phyloP scores from a whole-genome alignment of 1,139 yeast genomes.

The Yamadazyma jaroonii region DNA sequence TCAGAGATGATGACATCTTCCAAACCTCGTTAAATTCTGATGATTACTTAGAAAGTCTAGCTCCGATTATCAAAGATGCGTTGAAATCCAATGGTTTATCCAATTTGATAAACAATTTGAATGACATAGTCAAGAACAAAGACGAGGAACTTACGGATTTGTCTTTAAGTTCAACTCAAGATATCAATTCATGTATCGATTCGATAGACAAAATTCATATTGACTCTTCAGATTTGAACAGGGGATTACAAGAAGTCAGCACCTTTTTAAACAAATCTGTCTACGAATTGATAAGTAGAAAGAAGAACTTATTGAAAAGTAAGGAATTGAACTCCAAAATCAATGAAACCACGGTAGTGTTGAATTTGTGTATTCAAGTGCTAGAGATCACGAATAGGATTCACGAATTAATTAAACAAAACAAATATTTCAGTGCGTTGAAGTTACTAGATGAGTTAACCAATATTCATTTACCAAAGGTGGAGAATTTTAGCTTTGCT shows the following conservation, averaged over 20 bases:
- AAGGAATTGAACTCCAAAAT: conserved; percentile 61
- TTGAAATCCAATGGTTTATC: conserved; percentile 53
- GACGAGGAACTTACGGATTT: conserved; percentile 63
- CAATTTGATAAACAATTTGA: conserved; percentile 54
- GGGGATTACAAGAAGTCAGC: conserved; percentile 50
- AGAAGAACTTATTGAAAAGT: conserved; percentile 51
- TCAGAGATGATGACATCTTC: conserved; percentile 46
- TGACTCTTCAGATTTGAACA: conserved; percentile 52
- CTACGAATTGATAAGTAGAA: conserved; percentile 55
- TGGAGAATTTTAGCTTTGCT: conserved; percentile 75
- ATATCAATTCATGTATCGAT: conserved; percentile 50
- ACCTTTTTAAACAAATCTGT: conserved; percentile 62
- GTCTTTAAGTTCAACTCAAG: conserved; percentile 63
- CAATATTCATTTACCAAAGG: conserved; percentile 65
- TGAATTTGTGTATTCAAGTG: conserved; percentile 74
- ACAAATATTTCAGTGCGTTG: conserved; percentile 82
- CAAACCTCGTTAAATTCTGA: conserved; percentile 56
- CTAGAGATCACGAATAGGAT: conserved; percentile 84
- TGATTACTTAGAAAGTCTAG: conserved; percentile 75
- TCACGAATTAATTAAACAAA: conserved; percentile 71
- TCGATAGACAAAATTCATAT: conserved; percentile 56
- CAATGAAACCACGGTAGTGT: conserved; percentile 58
- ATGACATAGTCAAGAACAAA: conserved; percentile 54
- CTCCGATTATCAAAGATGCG: conserved; percentile 76
- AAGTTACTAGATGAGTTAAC: conserved; percentile 75